Percentiles rank a stretch among this genome's conserved stretches.
These are phyloP conservation scores for Butyriboletus loyo DNA, from an alignment of 768 basidiomycete genomes.

Conservation along the genomic window DNA sequence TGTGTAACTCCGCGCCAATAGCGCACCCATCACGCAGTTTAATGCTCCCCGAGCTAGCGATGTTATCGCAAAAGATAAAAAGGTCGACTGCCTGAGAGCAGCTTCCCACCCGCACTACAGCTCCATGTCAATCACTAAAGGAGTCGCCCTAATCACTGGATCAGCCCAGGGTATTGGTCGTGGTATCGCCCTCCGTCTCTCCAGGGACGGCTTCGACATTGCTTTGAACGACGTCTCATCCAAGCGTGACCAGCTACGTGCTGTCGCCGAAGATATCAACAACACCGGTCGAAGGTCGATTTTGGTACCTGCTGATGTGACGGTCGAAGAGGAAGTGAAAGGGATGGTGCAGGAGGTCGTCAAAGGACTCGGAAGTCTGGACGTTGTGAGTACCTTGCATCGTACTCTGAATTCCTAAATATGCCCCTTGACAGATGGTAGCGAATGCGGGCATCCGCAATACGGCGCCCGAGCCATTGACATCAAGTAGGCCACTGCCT, in stretches of 20 bases:
- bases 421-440: conserved; percentile 2
- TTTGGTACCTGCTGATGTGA: conserved; percentile 13
- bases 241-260: conserved; percentile 6
- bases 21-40: too few relatives aligned
- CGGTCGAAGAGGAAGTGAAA: conserved; percentile 1
- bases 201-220: conserved; percentile 23
- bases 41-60: too few relatives aligned
- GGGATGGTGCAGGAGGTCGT: background rate
- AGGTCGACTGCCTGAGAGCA: background rate
- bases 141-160: conserved; percentile 31
- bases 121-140: conserved; percentile 17
- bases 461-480: background rate
- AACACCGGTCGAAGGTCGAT: conserved; percentile 11
- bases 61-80: background rate
- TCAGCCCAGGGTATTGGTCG: conserved; percentile 29
- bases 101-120: too few relatives aligned
- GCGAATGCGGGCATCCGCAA: conserved; percentile 6
- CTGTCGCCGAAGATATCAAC: conserved; percentile 7
- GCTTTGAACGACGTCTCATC: conserved; percentile 26
- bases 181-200: conserved; percentile 13
- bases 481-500: background rate
- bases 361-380: background rate
- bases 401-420: background rate
- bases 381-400: background rate
- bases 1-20: too few relatives aligned